Evolutionary conservation across 2,329 filamentous ascomycete genomes (phyloP), one percentile per base, ranked within the genome.

Genomic region (Didymellaceae sp.): DNA sequence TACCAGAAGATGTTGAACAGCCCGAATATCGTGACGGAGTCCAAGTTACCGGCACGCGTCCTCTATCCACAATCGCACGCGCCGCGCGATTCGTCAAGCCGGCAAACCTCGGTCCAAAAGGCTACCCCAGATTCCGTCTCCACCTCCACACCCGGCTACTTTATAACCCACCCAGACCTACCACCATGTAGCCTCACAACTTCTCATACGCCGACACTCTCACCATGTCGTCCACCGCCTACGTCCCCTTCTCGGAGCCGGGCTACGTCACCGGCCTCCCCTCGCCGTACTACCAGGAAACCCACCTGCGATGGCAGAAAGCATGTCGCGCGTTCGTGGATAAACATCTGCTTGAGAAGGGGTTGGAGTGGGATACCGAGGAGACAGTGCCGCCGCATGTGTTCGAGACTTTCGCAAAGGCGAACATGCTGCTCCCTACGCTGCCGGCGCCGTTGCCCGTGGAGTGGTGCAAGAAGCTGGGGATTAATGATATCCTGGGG

Each of bases 221-320:
- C 53, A 59, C 38, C n/a, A 72, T 71, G 68, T 63, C 66, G 6
- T 59, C 67, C 17, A 62, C 56, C 10, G 61, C 68, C 32, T 59
- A 68, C 44, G 50, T 89, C 20, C 88, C 88, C 41, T 89, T 91
- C 74, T 85, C 86, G 5, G 88, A 91, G 62, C 88, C 88, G 1
- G 82, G 87, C 1, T 91, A 86, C 75, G 79, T 91, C 37, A 78
- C 78, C 60, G 87, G 87, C 43, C 77, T 90, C 2, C 88, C 88
- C 0, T 88, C 86, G 0, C 84, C 88, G 10, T 88, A 90, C 75
- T 89, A 88, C 75, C 86, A 81, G 18, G 77, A 81, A 3, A 83
- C 84, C 4, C 87, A 91, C 67, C 76, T 78, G 11, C 76, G 74
- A 65, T 90, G 86, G 78, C 88, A 91, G 68, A 83, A 84, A 67